Base-by-base conservation (phyloP, 176 grass and related monocot species). In the Stipa capillata region DNA sequence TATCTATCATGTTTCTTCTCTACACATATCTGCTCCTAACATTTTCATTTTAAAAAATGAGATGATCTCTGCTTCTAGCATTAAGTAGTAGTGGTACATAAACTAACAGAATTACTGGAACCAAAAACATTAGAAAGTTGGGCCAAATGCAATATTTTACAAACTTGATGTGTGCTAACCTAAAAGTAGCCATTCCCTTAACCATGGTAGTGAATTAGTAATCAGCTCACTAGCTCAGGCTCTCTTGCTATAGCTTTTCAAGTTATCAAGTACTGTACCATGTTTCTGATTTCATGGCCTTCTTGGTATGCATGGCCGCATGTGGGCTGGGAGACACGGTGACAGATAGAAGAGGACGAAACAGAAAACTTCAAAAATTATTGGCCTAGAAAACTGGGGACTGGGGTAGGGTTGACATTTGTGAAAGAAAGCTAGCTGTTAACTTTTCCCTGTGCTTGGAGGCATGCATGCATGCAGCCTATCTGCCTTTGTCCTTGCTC, bases 341-440 rank as follows among this genome's bases (percentile, higher is more conserved):
- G 76, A 80, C 86, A 88, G 24, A 6, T 52, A 74, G n/a, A 89
- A 80, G 29, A 80, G 14, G 87, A 85, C 82, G 79, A 76, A 4
- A 8, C 2, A 17, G 82, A 89, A 85, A 89, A 69, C 51, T 44
- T 54, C 79, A 60, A 85, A 84, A 63, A 53, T 44, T 66, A 12
- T 37, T 75, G 27, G 69, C 53, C 85, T 73, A 69, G 78, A 40
- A 18, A 62, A 41, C 54, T 51, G 74, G 20, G 42, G 35, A 23
- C 57, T 20, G 35, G 0, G 44, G 77, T 69, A 74, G 51, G 81
- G 87, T 89, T 89, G 87, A 89, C 87, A 85, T 85, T 47, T 54
- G n/a, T 54, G 28, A 58, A 21, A 69, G 53, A 75, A 74, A 58
- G 35, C 27, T 78, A 76, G 73, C 85, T 54, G 69, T 37, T 21